These are phyloP conservation scores for Arxiozyma bovina DNA, from an alignment of 1,139 yeast genomes.

Conservation along the genomic window DNA sequence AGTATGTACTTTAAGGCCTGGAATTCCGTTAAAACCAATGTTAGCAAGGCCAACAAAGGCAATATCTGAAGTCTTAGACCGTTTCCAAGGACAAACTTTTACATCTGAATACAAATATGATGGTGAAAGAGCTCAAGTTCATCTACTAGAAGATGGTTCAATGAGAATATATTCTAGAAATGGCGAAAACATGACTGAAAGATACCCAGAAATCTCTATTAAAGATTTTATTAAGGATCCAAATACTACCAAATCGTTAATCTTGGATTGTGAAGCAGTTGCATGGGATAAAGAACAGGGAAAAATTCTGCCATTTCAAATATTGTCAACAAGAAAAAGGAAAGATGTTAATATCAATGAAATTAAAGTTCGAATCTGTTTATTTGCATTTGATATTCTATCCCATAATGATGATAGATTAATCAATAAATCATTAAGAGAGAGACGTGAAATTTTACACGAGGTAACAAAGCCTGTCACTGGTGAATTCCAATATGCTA, in stretches of 20 bases:
- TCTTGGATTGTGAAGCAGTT: constrained; percentile 95
- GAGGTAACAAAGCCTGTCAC: constrained; percentile 51
- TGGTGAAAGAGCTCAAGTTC: constrained; percentile 97
- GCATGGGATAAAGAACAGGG: constrained; percentile 80
- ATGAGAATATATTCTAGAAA: constrained; percentile 83
- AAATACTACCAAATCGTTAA: constrained; percentile 41
- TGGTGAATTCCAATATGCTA: constrained; percentile 81
- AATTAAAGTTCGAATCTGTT: constrained; percentile 81
- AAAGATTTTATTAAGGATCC: constrained; percentile 47
- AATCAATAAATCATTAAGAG: constrained; percentile 57
- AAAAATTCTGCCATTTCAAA: constrained; percentile 86
- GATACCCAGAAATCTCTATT: constrained; percentile 85
- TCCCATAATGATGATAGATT: constrained; percentile 64
- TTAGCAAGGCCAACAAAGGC: constrained; percentile 96
- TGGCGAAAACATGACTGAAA: constrained; percentile 92
- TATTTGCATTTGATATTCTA: constrained; percentile 83
- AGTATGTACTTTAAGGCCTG: constrained; percentile 73
- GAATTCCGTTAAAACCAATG: constrained; percentile 95
- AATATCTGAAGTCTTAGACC: constrained; percentile 77
- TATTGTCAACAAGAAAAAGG: constrained; percentile 83
- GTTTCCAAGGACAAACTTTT: constrained; percentile 76
- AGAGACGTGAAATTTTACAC: constrained; percentile 56
- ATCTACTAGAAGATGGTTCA: constrained; percentile 55
- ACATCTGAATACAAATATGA: constrained; percentile 96
- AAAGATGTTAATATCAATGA: constrained; percentile 84